Conservation (phyloP, 1,139 yeast genomes). For the Petasospora fabianii region DNA sequence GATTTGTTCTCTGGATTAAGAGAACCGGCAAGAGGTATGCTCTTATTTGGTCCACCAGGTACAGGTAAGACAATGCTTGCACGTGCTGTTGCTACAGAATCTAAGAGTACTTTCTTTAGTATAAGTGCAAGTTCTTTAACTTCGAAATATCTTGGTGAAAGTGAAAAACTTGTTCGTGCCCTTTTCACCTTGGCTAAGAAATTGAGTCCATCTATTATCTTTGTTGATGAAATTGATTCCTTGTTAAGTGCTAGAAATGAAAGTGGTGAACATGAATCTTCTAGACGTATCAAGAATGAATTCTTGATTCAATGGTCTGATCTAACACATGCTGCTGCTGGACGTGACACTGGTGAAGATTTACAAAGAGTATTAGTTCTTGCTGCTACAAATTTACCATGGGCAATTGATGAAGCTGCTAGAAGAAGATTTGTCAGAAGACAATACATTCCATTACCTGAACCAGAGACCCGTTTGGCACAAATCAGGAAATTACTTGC, state of each 20-base stretch:
- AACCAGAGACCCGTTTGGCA: slow-evolving; percentile 69
- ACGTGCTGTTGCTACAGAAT: slow-evolving; percentile 95
- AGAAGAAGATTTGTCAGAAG: slow-evolving; percentile 89
- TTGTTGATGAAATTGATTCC: slow-evolving; percentile 96
- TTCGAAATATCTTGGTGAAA: slow-evolving; percentile 89
- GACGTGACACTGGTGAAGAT: slow-evolving; percentile 54
- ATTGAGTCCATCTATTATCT: slow-evolving; percentile 88
- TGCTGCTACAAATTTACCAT: slow-evolving; percentile 95
- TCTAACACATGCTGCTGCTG: slow-evolving; percentile 89
- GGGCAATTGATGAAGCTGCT: slow-evolving; percentile 99
- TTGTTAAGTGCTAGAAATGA: slow-evolving; percentile 78
- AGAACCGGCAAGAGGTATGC: slow-evolving; percentile 96
- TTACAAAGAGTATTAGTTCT: slow-evolving; percentile 79
- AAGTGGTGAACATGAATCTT: slow-evolving; percentile 85
- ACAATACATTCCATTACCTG: slow-evolving; percentile 94
- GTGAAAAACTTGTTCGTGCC: slow-evolving; percentile 90
- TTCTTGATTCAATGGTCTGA: slow-evolving; percentile 96
- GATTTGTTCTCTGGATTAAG: slow-evolving; percentile 87
- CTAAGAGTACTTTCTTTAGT: slow-evolving; percentile 89
- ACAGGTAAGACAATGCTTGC: slow-evolving; percentile 98
- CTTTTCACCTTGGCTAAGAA: slow-evolving; percentile 81
- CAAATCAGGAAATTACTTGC: slow-evolving; percentile 70
- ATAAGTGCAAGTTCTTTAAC: slow-evolving; percentile 91
- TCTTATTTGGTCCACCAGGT: slow-evolving; percentile 96
- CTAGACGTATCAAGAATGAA: slow-evolving; percentile 89